Evolutionary conservation across 768 basidiomycete genomes (phyloP).

Genomic region (Cyclocybe cylindracea): DNA sequence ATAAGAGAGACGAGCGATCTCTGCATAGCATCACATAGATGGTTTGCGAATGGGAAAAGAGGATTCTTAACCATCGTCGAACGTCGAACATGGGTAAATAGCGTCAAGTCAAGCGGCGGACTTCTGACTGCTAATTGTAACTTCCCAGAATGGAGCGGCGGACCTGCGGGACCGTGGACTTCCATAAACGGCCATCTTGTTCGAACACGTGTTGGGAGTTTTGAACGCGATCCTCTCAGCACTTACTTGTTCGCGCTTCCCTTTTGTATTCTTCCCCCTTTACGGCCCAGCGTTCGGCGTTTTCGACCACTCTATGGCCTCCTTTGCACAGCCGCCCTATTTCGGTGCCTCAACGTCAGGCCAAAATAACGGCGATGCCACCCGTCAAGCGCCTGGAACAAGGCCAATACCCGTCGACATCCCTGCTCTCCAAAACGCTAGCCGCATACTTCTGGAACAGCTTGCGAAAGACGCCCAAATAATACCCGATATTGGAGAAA

Average conservation of each 20-base stretch:
- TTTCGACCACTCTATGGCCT: constrained; percentile 12
- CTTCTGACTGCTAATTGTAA: too few relatives aligned
- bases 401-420: constrained; percentile 55
- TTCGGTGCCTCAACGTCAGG: constrained; percentile 17
- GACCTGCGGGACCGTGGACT: constrained; percentile 2
- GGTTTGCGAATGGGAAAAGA: constrained; percentile 11
- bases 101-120: not conserved
- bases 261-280: constrained; percentile 11
- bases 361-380: constrained; percentile 12
- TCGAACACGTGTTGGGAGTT: constrained; percentile 26
- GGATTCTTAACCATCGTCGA: not conserved
- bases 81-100: not conserved
- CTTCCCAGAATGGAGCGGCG: not conserved
- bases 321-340: constrained; percentile 14
- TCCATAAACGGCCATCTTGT: constrained; percentile 1
- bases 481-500: constrained; percentile 76
- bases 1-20: constrained; percentile 16
- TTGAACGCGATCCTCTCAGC: constrained; percentile 25
- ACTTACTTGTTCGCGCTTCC: constrained; percentile 4
- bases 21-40: constrained; percentile 13
- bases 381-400: constrained; percentile 24
- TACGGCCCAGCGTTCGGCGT: constrained; percentile 1
- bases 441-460: constrained; percentile 65
- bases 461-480: constrained; percentile 72
- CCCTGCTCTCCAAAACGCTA: constrained; percentile 62